These are phyloP conservation scores for Entomortierella lignicola DNA, from an alignment of 192 early-diverging fungal species.

Conservation along the genomic window DNA sequence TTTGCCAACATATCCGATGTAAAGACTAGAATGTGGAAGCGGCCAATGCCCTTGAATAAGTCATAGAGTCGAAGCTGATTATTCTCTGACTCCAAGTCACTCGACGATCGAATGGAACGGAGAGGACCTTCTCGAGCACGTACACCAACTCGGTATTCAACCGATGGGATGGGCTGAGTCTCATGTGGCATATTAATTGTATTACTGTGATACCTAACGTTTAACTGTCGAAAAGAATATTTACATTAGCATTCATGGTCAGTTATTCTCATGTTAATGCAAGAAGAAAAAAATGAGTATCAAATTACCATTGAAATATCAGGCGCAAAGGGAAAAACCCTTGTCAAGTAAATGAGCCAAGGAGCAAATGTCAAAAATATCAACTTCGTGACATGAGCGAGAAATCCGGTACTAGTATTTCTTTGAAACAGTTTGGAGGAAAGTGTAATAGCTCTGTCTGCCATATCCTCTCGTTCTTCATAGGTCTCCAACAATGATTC, in stretches of 20 bases:
- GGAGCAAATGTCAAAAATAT: no score
- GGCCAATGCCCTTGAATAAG: constrained; percentile 7
- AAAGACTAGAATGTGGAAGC: constrained; percentile 40
- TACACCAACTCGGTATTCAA: constrained; percentile 17
- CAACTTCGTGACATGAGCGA: not conserved
- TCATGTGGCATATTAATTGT: constrained; percentile 6
- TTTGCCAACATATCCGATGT: constrained; percentile 9
- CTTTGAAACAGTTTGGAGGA: constrained; percentile 12
- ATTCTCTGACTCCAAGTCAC: not conserved
- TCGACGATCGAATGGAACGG: not conserved
- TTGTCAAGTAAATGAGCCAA: no score
- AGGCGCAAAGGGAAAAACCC: not conserved
- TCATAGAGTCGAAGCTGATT: constrained; percentile 7
- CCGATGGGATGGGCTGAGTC: not conserved
- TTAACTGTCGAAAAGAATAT: constrained; percentile 7
- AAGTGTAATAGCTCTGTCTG: constrained; percentile 27
- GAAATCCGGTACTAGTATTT: not conserved
- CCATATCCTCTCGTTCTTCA: constrained; percentile 27
- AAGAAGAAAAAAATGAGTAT: not conserved
- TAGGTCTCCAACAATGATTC: constrained; percentile 16
- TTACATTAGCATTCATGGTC: not conserved
- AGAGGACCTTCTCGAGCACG: constrained; percentile 21
- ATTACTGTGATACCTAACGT: constrained; percentile 21
- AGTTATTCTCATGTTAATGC: not conserved
- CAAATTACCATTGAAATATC: constrained; percentile 24